phyloP scores from a whole-genome alignment of 2,329 filamentous ascomycete species.

The Alternaria brassicae region DNA sequence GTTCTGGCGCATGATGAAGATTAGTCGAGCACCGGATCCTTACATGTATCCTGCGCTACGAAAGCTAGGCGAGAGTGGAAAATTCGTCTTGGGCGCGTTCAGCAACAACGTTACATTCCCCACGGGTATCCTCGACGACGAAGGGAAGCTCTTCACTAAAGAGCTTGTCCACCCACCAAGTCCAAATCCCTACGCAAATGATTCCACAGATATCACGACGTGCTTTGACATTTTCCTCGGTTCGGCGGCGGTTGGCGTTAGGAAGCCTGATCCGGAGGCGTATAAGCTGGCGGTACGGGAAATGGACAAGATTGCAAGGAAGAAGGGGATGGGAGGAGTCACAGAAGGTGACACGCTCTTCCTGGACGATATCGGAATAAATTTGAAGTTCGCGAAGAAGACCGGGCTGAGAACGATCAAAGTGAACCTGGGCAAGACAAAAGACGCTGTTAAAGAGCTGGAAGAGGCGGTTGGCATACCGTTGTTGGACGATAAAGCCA shows the following conservation, averaged over 20 bases:
- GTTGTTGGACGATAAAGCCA: constrained; percentile 59
- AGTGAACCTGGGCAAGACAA: constrained; percentile 78
- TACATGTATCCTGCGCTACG: constrained; percentile 86
- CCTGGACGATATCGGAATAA: constrained; percentile 92
- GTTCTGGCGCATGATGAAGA: constrained; percentile 93
- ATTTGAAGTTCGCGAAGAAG: constrained; percentile 78
- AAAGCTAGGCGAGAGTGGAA: constrained; percentile 62
- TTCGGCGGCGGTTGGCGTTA: constrained; percentile 82
- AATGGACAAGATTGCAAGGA: constrained; percentile 68
- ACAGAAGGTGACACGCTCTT: constrained; percentile 77
- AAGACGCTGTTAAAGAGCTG: constrained; percentile 81
- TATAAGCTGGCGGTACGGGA: constrained; percentile 76
- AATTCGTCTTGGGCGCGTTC: constrained; percentile 71
- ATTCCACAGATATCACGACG: constrained; percentile 61
- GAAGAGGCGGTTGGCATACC: constrained; percentile 75
- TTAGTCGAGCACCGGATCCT: constrained; percentile 73
- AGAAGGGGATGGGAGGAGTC: constrained; percentile 62
- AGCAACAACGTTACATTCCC: constrained; percentile 93
- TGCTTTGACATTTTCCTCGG: constrained; percentile 89
- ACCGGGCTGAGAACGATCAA: constrained; percentile 84
- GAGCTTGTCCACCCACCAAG: constrained; percentile 35
- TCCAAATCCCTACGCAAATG: constrained; percentile 34
- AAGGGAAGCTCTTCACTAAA: constrained; percentile 52
- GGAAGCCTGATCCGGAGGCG: constrained; percentile 85
- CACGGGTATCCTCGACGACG: constrained; percentile 70